Evolutionary conservation across 345 rosid species (phyloP).

Genomic region (Tarenaya hassleriana): DNA sequence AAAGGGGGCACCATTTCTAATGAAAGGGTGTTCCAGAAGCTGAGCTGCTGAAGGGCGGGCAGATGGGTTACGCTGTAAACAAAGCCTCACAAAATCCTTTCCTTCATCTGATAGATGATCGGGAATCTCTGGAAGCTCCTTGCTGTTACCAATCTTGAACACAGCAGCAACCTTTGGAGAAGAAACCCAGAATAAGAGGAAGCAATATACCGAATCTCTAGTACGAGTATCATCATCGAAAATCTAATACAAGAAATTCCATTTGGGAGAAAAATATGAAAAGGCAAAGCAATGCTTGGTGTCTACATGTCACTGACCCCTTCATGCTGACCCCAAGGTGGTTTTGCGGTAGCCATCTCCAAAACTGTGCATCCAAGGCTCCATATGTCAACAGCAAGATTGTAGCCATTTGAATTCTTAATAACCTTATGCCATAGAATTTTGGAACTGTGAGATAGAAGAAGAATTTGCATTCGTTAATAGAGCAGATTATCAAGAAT

Average conservation of each 20-base stretch:
- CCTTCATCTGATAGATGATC: conserved; percentile 69
- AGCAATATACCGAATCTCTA: conserved; percentile 5
- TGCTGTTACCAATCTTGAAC: conserved; percentile 88
- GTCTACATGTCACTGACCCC: conserved; percentile 47
- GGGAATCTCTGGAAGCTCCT: conserved; percentile 78
- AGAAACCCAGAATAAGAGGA: conserved; percentile 15
- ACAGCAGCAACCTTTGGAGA: conserved; percentile 58
- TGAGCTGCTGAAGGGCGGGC: conserved; percentile 58
- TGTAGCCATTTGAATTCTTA: conserved; percentile 58
- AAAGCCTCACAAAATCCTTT: conserved; percentile 63
- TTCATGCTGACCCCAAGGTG: conserved; percentile 85
- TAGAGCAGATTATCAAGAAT: conserved; percentile 10
- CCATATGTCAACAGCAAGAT: conserved; percentile 86
- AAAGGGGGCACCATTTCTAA: conserved; percentile 46
- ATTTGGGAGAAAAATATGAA: no score
- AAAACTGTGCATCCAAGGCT: conserved; percentile 84
- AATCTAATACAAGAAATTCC: no score
- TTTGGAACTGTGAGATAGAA: conserved; percentile 10
- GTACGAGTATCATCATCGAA: conserved; percentile 9
- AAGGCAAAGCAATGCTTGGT: no score
- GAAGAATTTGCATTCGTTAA: conserved; percentile 8
- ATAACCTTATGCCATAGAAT: conserved; percentile 42
- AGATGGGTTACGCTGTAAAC: conserved; percentile 60
- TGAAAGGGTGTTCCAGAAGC: conserved; percentile 67
- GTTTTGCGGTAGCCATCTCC: conserved; percentile 87